Evolutionary conservation across 768 basidiomycete species (phyloP).

Genomic region (Obba rivulosa): DNA sequence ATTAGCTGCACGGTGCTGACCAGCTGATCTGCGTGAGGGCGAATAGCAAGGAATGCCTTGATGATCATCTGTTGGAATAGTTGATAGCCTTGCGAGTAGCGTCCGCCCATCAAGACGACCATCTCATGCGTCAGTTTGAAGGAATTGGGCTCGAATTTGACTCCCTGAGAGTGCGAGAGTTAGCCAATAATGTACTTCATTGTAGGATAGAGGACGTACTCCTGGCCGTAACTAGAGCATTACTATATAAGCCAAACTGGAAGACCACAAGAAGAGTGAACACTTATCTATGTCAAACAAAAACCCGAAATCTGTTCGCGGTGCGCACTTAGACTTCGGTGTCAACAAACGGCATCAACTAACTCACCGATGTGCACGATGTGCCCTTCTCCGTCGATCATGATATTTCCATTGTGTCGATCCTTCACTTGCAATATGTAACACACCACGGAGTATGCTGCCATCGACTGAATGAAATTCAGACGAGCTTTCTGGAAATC

Average conservation of each 20-base stretch:
- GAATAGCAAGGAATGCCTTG: conserved; percentile 93
- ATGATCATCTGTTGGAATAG: conserved; percentile 91
- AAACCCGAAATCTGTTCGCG: conserved; percentile 79
- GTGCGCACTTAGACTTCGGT: not conserved
- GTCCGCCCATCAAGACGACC: conserved; percentile 96
- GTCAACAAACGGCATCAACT: not conserved
- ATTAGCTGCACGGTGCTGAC: conserved; percentile 87
- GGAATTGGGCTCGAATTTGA: conserved; percentile 97
- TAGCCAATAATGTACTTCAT: not conserved
- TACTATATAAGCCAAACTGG: conserved; percentile 22
- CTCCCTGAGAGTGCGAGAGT: conserved; percentile 51
- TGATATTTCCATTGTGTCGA: conserved; percentile 98
- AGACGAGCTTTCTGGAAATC: conserved; percentile 88
- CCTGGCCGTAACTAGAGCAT: conserved; percentile 54
- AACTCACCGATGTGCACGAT: conserved; percentile 89
- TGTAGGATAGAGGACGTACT: conserved; percentile 34
- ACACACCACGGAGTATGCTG: conserved; percentile 96
- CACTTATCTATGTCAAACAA: conserved; percentile 97
- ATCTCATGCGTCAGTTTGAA: conserved; percentile 99
- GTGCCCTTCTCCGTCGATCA: conserved; percentile 98
- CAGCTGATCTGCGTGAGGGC: conserved; percentile 91
- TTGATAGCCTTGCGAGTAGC: conserved; percentile 89
- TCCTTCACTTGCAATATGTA: conserved; percentile 99
- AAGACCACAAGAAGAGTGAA: conserved; percentile 7
- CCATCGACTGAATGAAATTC: conserved; percentile 99